Percentiles rank a stretch among this genome's conserved stretches.
phyloP scores from a whole-genome alignment of 371 early-diverging fungal species.

The Mucor irregularis region DNA sequence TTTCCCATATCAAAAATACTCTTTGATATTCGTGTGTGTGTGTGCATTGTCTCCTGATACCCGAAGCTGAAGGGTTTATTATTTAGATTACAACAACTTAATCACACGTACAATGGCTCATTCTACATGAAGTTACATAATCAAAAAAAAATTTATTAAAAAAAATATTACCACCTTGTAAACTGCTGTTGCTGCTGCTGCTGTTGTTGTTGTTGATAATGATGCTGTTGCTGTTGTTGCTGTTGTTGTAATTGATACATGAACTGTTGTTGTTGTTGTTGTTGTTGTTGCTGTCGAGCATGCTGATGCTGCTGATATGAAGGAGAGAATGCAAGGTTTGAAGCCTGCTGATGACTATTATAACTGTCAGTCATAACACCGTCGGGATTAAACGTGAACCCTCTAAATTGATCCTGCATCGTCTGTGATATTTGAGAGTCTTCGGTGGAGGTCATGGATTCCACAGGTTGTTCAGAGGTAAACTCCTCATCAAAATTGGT shows the following conservation, averaged over 20 bases:
- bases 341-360: constrained; percentile 19
- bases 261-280: neutral
- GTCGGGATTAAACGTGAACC: constrained; percentile 67
- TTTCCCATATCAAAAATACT: too few species aligned
- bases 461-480: constrained; percentile 82
- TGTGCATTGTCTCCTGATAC: too few species aligned
- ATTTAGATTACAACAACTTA: too few species aligned
- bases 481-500: constrained; percentile 86
- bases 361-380: constrained; percentile 44
- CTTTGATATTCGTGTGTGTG: too few species aligned
- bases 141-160: neutral
- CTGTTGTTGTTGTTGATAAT: neutral
- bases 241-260: too few species aligned
- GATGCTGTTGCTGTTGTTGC: neutral
- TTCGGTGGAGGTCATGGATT: constrained; percentile 71
- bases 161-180: constrained; percentile 15
- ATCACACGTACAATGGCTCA: too few species aligned
- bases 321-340: constrained; percentile 7
- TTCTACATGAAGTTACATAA: too few species aligned
- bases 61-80: too few species aligned
- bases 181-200: neutral
- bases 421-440: constrained; percentile 84
- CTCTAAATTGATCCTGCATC: constrained; percentile 93
- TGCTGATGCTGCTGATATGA: too few species aligned
- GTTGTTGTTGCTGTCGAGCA: neutral